These are phyloP conservation scores for Irineochytrium annulatum DNA, from an alignment of 192 early-diverging fungal genomes.

Conservation along the genomic window DNA sequence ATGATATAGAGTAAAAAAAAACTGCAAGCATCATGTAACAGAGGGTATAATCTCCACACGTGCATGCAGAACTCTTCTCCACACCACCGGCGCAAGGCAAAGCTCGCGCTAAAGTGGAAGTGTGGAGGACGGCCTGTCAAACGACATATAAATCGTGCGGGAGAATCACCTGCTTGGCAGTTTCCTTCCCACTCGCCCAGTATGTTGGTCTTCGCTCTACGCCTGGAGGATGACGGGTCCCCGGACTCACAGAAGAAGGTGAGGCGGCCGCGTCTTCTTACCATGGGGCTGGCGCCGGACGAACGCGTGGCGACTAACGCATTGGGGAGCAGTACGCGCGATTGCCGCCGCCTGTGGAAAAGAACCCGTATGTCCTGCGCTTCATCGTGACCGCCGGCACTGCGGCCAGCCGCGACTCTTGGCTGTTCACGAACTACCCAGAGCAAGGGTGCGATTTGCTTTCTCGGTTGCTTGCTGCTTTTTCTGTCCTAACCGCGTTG, in stretches of 20 bases:
- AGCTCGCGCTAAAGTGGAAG: too few relatives aligned
- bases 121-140: too few relatives aligned
- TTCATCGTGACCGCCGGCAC: conserved; percentile 79
- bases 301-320: background rate
- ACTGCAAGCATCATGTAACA: too few relatives aligned
- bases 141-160: too few relatives aligned
- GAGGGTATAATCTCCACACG: too few relatives aligned
- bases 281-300: conserved; percentile 1
- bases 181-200: too few relatives aligned
- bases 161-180: too few relatives aligned
- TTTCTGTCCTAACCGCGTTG: conserved; percentile 9
- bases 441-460: conserved; percentile 54
- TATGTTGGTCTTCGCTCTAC: conserved; percentile 49
- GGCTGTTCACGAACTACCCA: conserved; percentile 87
- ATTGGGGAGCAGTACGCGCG: conserved; percentile 61
- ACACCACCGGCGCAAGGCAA: too few relatives aligned
- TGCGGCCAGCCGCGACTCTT: conserved; percentile 60
- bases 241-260: conserved; percentile 51
- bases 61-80: too few relatives aligned
- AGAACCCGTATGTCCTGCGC: conserved; percentile 63
- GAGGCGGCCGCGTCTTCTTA: background rate
- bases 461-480: conserved; percentile 10
- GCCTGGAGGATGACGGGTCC: conserved; percentile 56
- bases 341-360: conserved; percentile 58
- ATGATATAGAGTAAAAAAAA: too few relatives aligned